These are phyloP conservation scores for Inosperma sp. DNA, from an alignment of 768 basidiomycete species.

Conservation along the genomic window DNA sequence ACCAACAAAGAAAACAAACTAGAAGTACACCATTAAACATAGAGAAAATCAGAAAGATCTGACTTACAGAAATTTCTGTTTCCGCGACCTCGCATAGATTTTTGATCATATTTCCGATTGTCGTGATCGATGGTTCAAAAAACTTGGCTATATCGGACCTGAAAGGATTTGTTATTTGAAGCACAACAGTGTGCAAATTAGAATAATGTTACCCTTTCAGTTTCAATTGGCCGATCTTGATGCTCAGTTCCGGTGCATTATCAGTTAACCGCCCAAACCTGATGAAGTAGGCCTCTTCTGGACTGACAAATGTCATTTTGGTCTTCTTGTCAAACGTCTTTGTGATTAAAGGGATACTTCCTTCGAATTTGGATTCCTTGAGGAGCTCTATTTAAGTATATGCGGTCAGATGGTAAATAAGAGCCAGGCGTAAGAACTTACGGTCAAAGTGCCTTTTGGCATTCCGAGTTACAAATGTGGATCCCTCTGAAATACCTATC, in stretches of 20 bases:
- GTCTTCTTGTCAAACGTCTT: constrained; percentile 44
- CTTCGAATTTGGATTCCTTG: constrained; percentile 32
- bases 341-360: constrained; percentile 39
- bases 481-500: no score
- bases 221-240: constrained; percentile 43
- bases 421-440: constrained; percentile 17
- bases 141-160: constrained; percentile 23
- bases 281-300: constrained; percentile 40
- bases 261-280: constrained; percentile 27
- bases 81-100: constrained; percentile 11
- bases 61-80: no score
- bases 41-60: constrained; percentile 9
- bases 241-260: constrained; percentile 26
- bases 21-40: not conserved
- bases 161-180: not conserved
- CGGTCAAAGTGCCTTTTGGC: constrained; percentile 33
- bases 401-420: not conserved
- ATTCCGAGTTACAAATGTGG: no score
- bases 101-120: constrained; percentile 18
- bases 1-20: constrained; percentile 44
- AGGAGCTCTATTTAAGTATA: constrained; percentile 31
- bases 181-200: no score
- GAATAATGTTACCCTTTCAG: constrained; percentile 29
- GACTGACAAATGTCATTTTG: constrained; percentile 41
- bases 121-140: constrained; percentile 24